Percentiles rank a stretch among this genome's conserved stretches.
Conservation (phyloP, 2,329 filamentous ascomycete species). For the Rutstroemia sp. region DNA sequence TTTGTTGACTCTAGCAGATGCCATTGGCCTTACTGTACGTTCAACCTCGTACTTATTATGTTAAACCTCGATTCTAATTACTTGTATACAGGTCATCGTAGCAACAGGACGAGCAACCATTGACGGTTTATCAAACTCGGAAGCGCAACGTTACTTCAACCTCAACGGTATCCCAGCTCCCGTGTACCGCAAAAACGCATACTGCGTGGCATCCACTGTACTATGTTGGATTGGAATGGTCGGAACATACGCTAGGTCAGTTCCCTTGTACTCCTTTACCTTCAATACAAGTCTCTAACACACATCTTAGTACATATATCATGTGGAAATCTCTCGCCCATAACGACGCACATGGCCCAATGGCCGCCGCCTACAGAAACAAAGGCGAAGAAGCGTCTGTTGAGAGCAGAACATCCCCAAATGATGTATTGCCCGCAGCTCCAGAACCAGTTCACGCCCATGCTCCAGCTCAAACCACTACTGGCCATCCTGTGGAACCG, state of each 20-base stretch:
- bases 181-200: conserved; percentile 41
- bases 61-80: background rate
- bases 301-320: conserved; percentile 26
- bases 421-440: background rate
- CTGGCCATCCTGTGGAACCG: too few relatives aligned
- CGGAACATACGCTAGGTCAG: conserved; percentile 39
- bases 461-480: background rate
- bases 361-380: conserved; percentile 15
- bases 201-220: conserved; percentile 43
- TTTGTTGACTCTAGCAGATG: conserved; percentile 39
- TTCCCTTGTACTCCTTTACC: background rate
- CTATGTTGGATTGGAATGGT: conserved; percentile 46
- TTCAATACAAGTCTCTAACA: background rate
- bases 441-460: background rate
- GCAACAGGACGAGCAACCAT: conserved; percentile 39
- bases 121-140: conserved; percentile 29
- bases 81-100: conserved; percentile 34
- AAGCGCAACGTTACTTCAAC: conserved; percentile 28
- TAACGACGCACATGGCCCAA: conserved; percentile 28
- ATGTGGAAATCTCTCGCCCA: conserved; percentile 31
- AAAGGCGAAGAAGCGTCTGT: background rate
- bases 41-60: background rate
- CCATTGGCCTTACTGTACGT: conserved; percentile 39
- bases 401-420: background rate
- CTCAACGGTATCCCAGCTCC: conserved; percentile 32